Percentiles rank a stretch among this genome's conserved stretches.
These are phyloP conservation scores for Lumnitzera littorea DNA, from an alignment of 345 rosid species.

Conservation along the genomic window DNA sequence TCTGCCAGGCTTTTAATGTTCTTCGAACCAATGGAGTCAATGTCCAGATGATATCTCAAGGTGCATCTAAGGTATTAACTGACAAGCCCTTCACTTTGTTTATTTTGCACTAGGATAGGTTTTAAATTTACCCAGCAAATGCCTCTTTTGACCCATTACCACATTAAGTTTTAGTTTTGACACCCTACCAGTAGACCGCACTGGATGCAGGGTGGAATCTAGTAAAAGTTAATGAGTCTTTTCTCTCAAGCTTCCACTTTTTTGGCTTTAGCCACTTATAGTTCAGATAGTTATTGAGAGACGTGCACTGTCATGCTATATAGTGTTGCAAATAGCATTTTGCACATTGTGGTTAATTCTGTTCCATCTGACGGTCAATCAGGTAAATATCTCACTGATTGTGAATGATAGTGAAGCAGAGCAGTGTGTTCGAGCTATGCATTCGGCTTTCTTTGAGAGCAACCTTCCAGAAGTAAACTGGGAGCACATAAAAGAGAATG, in stretches of 20 bases:
- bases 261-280: too few species aligned
- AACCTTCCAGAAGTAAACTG: slow-evolving; percentile 35
- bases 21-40: slow-evolving; percentile 78
- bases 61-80: slow-evolving; percentile 81
- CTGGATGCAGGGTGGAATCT: too few species aligned
- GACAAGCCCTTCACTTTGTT: neutral
- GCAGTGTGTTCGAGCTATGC: slow-evolving; percentile 77
- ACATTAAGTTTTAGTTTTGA: too few species aligned
- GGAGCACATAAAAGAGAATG: too few species aligned
- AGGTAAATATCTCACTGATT: slow-evolving; percentile 91
- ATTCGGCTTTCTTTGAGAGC: slow-evolving; percentile 59
- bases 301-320: too few species aligned
- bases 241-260: too few species aligned
- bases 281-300: too few species aligned
- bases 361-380: slow-evolving; percentile 1
- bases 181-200: too few species aligned
- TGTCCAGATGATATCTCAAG: slow-evolving; percentile 99
- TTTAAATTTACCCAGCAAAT: neutral
- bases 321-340: too few species aligned
- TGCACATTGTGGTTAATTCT: too few species aligned
- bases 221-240: too few species aligned
- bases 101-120: neutral
- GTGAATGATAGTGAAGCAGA: slow-evolving; percentile 83
- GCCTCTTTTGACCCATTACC: too few species aligned
- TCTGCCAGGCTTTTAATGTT: slow-evolving; percentile 69